Percentiles rank a stretch among this genome's conserved stretches.
These are phyloP conservation scores for Tolypocladium inflatum DNA, from an alignment of 2,329 filamentous ascomycete genomes.

Conservation along the genomic window DNA sequence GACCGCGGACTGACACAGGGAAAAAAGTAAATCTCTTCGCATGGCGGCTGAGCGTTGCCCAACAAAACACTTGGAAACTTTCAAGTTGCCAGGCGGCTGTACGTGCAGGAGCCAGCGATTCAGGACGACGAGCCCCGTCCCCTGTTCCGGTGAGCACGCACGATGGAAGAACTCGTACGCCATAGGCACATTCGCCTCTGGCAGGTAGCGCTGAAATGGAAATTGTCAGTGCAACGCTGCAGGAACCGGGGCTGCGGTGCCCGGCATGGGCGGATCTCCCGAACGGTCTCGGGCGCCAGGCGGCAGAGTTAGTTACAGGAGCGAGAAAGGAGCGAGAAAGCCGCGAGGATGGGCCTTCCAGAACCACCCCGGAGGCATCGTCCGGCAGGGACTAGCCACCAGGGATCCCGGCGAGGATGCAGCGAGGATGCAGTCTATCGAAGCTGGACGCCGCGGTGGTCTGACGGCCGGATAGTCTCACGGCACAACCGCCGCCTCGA, in stretches of 20 bases:
- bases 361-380: not conserved
- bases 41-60: not conserved
- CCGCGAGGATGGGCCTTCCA: not conserved
- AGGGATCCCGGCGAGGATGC: not conserved
- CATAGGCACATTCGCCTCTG: not conserved
- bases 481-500: not conserved
- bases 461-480: not conserved
- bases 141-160: not conserved
- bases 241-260: not conserved
- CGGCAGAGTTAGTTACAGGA: not conserved
- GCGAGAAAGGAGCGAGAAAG: not conserved
- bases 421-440: not conserved
- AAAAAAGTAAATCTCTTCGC: not conserved
- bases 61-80: not conserved
- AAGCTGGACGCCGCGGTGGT: not conserved
- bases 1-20: not conserved
- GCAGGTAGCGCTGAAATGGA: not conserved
- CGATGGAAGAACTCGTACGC: not conserved
- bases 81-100: not conserved
- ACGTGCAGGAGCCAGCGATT: not conserved
- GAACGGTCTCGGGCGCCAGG: not conserved
- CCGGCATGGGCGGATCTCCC: not conserved
- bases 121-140: not conserved
- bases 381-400: not conserved
- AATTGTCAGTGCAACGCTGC: not conserved